Base-by-base conservation (phyloP, 192 early-diverging fungal species). In the Phlyctochytrium planicorne region DNA sequence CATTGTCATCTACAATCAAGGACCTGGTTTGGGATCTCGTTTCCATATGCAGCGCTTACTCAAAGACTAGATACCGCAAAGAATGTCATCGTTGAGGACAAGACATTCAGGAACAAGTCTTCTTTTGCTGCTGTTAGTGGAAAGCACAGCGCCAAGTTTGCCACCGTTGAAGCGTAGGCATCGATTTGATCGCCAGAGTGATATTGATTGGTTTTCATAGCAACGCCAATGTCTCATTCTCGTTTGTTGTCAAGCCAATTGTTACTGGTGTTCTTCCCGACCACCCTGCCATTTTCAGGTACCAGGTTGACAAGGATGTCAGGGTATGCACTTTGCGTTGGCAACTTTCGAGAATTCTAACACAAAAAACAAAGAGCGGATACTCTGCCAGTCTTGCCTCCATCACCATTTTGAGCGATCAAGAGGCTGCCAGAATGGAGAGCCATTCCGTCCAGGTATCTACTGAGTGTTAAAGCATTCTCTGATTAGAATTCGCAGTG, bases 101-200 rank as follows among this genome's bases (percentile, higher is more conserved):
- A 47, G 40, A 47, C 40, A 6, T 47, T 47, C 40, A 6, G 40
- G 10, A 47, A 47, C 40, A 47, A 47, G 40, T 14, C 40, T 14
- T 47, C 40, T 47, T 47, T 47, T 47, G 40, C 40, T 6, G 40
- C 40, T 6, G 20, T 47, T 20, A 47, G 40, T 47, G 40, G 40
- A 47, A 47, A 20, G 40, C 40, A 47, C 40, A 47, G 40, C 40
- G 40, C 40, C 6, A 47, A 47, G 40, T 47, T 47, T 47, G 40
- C 40, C 10, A 14, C 40, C 40, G 40, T 47, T 6, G 40, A 47
- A 47, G 10, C 40, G 40, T 47, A 47, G 40, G 40, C 40, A 47
- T 47, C 40, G 20, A 47, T 6, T 14, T 14, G 40, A 14, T 47
- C 6, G 10, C 20, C 10, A 20, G 10, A 47, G 10, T 47, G 20